Base-by-base conservation (phyloP, 2,329 filamentous ascomycete genomes). In the Alternaria conjuncta region DNA sequence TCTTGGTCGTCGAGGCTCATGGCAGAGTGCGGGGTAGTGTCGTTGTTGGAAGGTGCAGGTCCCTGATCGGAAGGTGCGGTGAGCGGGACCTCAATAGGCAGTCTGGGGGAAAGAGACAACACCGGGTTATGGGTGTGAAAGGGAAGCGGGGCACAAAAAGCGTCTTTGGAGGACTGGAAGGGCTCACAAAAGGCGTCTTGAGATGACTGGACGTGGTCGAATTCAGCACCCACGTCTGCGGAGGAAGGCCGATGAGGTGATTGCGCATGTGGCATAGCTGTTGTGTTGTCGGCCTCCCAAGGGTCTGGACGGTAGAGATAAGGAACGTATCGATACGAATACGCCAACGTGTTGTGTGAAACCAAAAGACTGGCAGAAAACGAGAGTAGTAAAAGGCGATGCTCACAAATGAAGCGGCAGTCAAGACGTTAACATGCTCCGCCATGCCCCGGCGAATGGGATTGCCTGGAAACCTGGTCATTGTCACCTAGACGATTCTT, bases 351-450 rank as follows among this genome's bases (percentile, higher is more conserved):
- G 55, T 47, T 53, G 67, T 60, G 78, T 79, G 64, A 70, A 67
- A 80, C 73, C 62, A 65, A 45, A 61, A 62, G 63, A 71, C 51
- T 73, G 70, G 71, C 57, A 63, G 66, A 63, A 63, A 61, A 43
- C 62, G 59, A 53, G 66, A 64, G 61, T 60, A 60, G 69, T 64
- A 23, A 66, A 70, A 59, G 65, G 65, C 62, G 57, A 61, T 71
- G 58, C 62, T 55, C 71, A 68, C 67, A 66, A 75, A 63, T 76
- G 75, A 77, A 77, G 78, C 73, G 73, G 71, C 46, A 28, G 61
- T 66, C 63, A 66, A 71, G 75, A 73, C 73, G 74, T 78, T 73
- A 77, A 73, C 69, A 72, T 63, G 54, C 41, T 64, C 69, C 70
- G 66, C 67, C 65, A 58, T 60, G 66, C 57, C 60, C 60, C 61